Evolutionary conservation across 768 basidiomycete genomes (phyloP).

Genomic region (Neoboletus subvelutipes): DNA sequence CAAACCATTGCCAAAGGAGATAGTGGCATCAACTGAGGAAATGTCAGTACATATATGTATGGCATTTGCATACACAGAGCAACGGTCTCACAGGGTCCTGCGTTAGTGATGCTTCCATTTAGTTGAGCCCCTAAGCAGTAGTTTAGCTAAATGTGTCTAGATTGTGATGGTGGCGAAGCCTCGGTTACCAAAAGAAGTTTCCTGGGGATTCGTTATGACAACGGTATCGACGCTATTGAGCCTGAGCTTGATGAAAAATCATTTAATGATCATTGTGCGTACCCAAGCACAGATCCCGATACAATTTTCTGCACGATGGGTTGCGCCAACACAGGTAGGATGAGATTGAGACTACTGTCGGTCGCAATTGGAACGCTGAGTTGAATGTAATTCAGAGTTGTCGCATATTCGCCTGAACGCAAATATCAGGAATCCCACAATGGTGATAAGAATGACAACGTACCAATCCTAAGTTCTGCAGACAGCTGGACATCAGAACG

Average conservation of each 20-base stretch:
- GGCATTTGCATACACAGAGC: neutral
- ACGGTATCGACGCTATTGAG: conserved; percentile 52
- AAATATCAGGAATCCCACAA: conserved; percentile 2
- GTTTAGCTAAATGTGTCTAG: conserved; percentile 1
- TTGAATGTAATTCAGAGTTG: conserved; percentile 63
- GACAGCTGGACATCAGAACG: conserved; percentile 58
- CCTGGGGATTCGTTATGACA: conserved; percentile 56
- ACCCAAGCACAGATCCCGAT: conserved; percentile 55
- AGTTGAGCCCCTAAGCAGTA: conserved; percentile 44
- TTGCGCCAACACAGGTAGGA: conserved; percentile 67
- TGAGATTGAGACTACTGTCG: conserved; percentile 58
- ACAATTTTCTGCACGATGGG: conserved; percentile 78
- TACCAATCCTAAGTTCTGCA: conserved; percentile 58
- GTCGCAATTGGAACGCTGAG: conserved; percentile 54
- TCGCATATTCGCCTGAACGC: conserved; percentile 56
- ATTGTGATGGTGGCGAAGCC: neutral
- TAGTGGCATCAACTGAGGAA: conserved; percentile 59
- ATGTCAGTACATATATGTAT: conserved; percentile 5
- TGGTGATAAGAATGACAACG: neutral
- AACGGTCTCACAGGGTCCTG: conserved; percentile 63
- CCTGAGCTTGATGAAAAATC: neutral
- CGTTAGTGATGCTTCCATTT: conserved; percentile 62
- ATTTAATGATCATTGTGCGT: conserved; percentile 1
- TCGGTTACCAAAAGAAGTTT: conserved; percentile 53
- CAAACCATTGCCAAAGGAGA: conserved; percentile 62